phyloP scores from a whole-genome alignment of 805 yeast genomes.

The Hanseniaspora occidentalis region DNA sequence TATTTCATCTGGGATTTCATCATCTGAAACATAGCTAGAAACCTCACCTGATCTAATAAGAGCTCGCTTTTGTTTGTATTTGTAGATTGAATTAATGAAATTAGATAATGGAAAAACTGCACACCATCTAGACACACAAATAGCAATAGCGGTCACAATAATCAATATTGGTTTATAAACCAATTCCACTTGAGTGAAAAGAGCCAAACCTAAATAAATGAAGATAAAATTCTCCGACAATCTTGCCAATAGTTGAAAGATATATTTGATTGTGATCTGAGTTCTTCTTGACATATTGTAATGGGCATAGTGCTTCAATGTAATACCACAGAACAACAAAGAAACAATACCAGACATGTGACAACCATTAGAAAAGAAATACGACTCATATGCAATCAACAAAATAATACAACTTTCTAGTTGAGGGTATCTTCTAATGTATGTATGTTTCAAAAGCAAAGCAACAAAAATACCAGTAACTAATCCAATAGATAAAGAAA shows the following conservation, averaged over 20 bases:
- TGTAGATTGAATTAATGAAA: constrained; percentile 66
- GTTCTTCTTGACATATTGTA: constrained; percentile 96
- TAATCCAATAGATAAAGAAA: constrained; percentile 82
- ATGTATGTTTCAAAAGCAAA: constrained; percentile 78
- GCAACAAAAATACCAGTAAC: constrained; percentile 84
- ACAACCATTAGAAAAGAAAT: constrained; percentile 96
- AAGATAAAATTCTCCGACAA: constrained; percentile 93
- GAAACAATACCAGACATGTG: constrained; percentile 99
- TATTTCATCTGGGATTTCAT: constrained; percentile 62
- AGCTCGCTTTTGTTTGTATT: constrained; percentile 40
- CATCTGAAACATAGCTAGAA: constrained; percentile 4
- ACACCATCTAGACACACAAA: constrained; percentile 92
- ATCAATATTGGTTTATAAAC: constrained; percentile 90
- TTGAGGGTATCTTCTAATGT: constrained; percentile 88
- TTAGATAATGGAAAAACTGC: constrained; percentile 92
- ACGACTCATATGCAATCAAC: constrained; percentile 86
- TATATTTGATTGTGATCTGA: constrained; percentile 90
- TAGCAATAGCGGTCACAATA: constrained; percentile 77
- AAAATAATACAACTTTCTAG: constrained; percentile 90
- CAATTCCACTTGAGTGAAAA: constrained; percentile 91
- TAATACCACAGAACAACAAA: constrained; percentile 87
- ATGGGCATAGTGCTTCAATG: constrained; percentile 92
- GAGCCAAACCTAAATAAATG: constrained; percentile 83
- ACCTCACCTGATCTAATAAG: constrained; percentile 21
- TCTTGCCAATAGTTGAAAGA: constrained; percentile 89